Evolutionary conservation across 345 rosid species (phyloP), one percentile per base, ranked within the genome.

Genomic region (Lepidium sativum): DNA sequence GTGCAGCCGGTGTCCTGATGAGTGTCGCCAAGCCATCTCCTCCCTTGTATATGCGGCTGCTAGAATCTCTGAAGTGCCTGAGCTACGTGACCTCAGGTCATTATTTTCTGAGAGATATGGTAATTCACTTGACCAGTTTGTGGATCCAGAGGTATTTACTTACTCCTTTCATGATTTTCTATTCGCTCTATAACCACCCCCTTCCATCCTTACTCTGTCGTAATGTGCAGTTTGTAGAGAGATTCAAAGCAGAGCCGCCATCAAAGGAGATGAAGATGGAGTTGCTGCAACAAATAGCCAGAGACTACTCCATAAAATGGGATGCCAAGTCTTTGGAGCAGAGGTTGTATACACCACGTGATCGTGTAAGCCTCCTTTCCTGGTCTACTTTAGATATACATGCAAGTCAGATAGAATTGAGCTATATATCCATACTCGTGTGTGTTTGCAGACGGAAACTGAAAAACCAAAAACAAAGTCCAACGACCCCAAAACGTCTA

Each of bases 31-130:
- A 74, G 91, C 96, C 47, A 75, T 82, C 15, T 70, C 88, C 10
- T 85, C 95, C 50, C 79, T 94, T 49, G 70, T 80, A 34, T 82
- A 84, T 34, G 95, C 96, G n/a, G 94, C 99, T 9, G 96, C 99
- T 42, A 80, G 96, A 79, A 79, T 90, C 73, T 77, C 92, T 42
- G 89, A 87, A 71, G 77, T 87, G 64, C 97, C 94, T 0, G 97
- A 90, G 73, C 79, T 87, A 9, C 86, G 92, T 5, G 81, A 88
- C 9, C 84, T 90, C 63, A 80, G 97, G 43, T 68, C 75, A 33
- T 13, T 78, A 9, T 88, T 94, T 62, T 54, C 61, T 12, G 87
- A 81, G 14, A 80, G 78, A 85, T 94, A 90, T 52, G 88, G 87
- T 27, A 78, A 35, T 18, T 79, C 83, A 21, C 72, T 79, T 0